Conservation (phyloP, 768 basidiomycete species). For the Cystoderma amianthinum region DNA sequence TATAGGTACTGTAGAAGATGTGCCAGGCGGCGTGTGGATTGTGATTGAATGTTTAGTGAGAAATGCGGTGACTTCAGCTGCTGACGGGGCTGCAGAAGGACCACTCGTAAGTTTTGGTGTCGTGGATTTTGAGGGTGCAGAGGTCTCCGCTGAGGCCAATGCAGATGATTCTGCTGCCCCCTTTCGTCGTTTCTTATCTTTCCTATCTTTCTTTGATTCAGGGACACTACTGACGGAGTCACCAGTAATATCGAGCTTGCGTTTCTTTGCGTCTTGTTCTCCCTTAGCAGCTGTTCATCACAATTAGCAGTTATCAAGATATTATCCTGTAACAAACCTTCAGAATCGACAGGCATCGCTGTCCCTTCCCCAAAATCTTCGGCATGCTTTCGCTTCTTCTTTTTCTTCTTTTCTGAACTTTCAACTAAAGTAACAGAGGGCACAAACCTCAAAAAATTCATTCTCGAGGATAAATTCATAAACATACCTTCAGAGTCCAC, state of each 20-base stretch:
- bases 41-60: constrained; percentile 68
- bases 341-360: constrained; percentile 5
- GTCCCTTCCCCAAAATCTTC: constrained; percentile 13
- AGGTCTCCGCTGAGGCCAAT: constrained; percentile 9
- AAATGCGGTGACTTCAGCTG: constrained; percentile 51
- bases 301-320: constrained; percentile 16
- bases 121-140: constrained; percentile 11
- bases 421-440: not conserved
- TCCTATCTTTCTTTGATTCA: constrained; percentile 5
- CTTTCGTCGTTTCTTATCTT: constrained; percentile 1
- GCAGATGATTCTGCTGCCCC: constrained; percentile 9
- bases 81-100: constrained; percentile 16
- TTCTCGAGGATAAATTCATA: no score
- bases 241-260: constrained; percentile 11
- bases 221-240: constrained; percentile 10
- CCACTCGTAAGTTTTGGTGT: constrained; percentile 5
- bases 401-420: constrained; percentile 17
- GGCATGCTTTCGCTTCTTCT: constrained; percentile 32
- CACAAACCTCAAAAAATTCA: not conserved
- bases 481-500: constrained; percentile 14
- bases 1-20: constrained; percentile 51
- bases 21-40: constrained; percentile 47
- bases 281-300: no score
- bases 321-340: not conserved
- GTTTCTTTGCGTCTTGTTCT: constrained; percentile 35